A percentile compares a stretch with the other conserved stretches of the same genome.
Conservation (phyloP, 2,329 filamentous ascomycete genomes). For the Daldinia sp. region DNA sequence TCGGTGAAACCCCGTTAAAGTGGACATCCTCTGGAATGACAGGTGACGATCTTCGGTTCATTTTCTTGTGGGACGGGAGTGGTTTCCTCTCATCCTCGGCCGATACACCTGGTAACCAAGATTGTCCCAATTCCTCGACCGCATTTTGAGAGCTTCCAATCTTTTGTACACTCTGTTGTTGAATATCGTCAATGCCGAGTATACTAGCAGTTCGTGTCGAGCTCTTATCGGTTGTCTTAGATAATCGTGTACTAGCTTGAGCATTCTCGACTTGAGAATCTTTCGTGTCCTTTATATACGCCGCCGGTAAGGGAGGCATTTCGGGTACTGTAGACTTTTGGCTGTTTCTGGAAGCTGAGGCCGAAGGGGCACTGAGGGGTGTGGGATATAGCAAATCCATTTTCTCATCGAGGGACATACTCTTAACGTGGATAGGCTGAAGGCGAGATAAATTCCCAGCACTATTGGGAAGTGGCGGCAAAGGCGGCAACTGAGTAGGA, state of each 20-base stretch:
- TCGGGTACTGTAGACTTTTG: constrained; percentile 56
- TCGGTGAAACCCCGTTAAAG: constrained; percentile 49
- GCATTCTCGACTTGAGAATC: constrained; percentile 34
- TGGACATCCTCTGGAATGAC: constrained; percentile 54
- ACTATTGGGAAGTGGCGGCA: constrained; percentile 58
- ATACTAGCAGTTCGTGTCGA: constrained; percentile 53
- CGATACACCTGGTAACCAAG: constrained; percentile 51
- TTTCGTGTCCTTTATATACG: constrained; percentile 42
- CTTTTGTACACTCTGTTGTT: constrained; percentile 42
- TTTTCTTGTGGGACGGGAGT: constrained; percentile 39
- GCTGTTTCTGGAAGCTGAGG: constrained; percentile 17
- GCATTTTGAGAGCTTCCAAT: constrained; percentile 18
- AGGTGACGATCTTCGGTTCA: constrained; percentile 59
- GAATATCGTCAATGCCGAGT: constrained; percentile 49
- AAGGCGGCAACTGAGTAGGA: constrained; percentile 60
- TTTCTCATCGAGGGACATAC: constrained; percentile 67
- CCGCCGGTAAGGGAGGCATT: constrained; percentile 51
- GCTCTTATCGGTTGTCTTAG: constrained; percentile 49
- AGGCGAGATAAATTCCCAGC: constrained; percentile 51
- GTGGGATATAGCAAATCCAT: constrained; percentile 60
- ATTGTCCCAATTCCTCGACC: constrained; percentile 49
- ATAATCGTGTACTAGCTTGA: constrained; percentile 37
- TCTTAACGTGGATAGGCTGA: constrained; percentile 62
- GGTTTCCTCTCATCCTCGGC: constrained; percentile 23
- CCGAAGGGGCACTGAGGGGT: constrained; percentile 43